phyloP scores from a whole-genome alignment of 208 protist genomes.

The Trypanosomatidae sp. region DNA sequence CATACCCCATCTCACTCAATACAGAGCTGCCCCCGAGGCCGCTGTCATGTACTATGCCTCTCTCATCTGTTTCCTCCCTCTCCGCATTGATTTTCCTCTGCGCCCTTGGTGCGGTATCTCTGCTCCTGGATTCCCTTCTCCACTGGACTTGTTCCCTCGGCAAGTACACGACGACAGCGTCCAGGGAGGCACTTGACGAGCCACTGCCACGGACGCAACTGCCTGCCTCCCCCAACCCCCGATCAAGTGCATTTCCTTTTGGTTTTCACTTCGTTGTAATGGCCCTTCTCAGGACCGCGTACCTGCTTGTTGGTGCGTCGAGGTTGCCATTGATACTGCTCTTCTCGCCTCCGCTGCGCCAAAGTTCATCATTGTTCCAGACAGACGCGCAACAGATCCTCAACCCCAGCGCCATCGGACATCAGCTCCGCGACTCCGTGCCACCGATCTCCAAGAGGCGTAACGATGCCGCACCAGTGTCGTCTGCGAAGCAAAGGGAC shows the following conservation, averaged over 20 bases:
- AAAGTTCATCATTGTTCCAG: slow-evolving; percentile 16
- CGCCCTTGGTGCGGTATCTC: not conserved
- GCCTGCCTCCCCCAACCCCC: not conserved
- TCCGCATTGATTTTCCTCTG: not conserved
- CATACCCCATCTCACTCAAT: not conserved
- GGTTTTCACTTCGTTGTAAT: not conserved
- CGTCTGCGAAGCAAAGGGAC: slow-evolving; percentile 25
- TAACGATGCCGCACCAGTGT: not conserved
- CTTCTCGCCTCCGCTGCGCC: slow-evolving; percentile 14
- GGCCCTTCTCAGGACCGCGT: slow-evolving; percentile 6
- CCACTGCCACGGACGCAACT: not conserved
- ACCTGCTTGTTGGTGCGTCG: slow-evolving; percentile 2
- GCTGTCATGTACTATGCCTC: not conserved
- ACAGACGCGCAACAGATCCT: not conserved
- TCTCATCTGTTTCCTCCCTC: not conserved
- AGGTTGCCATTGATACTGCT: slow-evolving; percentile 27
- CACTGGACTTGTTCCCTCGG: not conserved
- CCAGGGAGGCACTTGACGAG: not conserved
- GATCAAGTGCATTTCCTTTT: not conserved
- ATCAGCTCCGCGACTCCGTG: slow-evolving; percentile 5
- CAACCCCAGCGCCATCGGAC: not conserved
- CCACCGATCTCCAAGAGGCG: not conserved
- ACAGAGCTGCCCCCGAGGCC: not conserved
- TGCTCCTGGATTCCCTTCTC: not conserved
- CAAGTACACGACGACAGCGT: not conserved